Evolutionary conservation across 2,329 filamentous ascomycete species (phyloP).

Genomic region (Tricladium varicosporioides): DNA sequence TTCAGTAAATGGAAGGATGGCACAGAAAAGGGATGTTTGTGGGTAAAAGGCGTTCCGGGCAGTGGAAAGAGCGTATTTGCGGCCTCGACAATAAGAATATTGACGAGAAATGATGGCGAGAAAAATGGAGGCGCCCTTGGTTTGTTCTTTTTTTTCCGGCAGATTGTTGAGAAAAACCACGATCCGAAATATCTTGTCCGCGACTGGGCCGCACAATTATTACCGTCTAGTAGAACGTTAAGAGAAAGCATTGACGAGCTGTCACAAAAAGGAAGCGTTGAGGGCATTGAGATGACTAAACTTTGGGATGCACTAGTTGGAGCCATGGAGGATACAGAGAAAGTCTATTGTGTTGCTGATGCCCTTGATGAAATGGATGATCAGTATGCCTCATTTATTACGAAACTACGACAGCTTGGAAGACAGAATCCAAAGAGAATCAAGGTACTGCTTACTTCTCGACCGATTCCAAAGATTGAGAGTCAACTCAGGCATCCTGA

Average conservation of each 20-base stretch:
- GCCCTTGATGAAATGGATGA: slow-evolving; percentile 48
- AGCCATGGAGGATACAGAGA: background rate
- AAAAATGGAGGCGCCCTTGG: slow-evolving; percentile 25
- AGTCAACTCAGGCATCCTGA: slow-evolving; percentile 28
- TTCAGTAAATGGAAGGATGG: slow-evolving; percentile 20
- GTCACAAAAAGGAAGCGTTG: background rate
- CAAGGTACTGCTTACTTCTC: slow-evolving; percentile 45
- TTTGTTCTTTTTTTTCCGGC: slow-evolving; percentile 37
- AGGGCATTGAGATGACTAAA: background rate
- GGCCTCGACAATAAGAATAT: slow-evolving; percentile 15
- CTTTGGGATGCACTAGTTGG: background rate
- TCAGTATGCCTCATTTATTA: slow-evolving; percentile 26
- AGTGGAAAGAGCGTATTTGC: slow-evolving; percentile 42
- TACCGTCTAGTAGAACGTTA: slow-evolving; percentile 14
- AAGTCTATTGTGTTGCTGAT: slow-evolving; percentile 35
- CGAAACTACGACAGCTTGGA: slow-evolving; percentile 28
- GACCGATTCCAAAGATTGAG: slow-evolving; percentile 38
- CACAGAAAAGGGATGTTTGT: slow-evolving; percentile 37
- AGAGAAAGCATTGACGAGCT: background rate
- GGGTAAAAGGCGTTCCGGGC: slow-evolving; percentile 45
- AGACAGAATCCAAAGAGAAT: slow-evolving; percentile 32
- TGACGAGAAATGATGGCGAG: slow-evolving; percentile 5
- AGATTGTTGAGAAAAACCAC: slow-evolving; percentile 35
- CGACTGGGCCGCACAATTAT: slow-evolving; percentile 34
- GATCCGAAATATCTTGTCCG: slow-evolving; percentile 25